Evolutionary conservation across 1,284 basidiomycete species (phyloP), one percentile per base, ranked within the genome.

Genomic region (Volvariella surrecta): DNA sequence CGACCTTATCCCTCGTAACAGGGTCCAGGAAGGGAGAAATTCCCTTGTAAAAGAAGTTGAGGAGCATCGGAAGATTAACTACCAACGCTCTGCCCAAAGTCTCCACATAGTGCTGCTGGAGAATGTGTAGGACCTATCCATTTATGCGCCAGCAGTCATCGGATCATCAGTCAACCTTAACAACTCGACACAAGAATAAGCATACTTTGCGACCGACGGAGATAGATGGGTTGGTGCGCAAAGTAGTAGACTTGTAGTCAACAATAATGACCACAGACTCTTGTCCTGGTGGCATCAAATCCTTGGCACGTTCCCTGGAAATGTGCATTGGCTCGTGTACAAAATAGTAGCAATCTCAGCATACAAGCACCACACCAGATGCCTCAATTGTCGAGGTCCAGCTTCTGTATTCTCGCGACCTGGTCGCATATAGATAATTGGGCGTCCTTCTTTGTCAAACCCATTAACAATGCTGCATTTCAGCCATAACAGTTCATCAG

Each of bases 21-120:
- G 91, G 91, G 59, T 95, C 92, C 47, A 96, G 62, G 68, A 95
- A 92, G 0, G 91, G 90, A 4, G 79, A 68, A 51, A 96, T 85
- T 31, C 84, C 87, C 50, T 83, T 84, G 66, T 91, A 94, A 70
- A 92, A 92, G 56, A 89, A 89, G 56, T 68, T 86, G 45, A 92
- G 73, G 43, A 90, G 68, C 50, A 69, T 61, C 10, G 91, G 90
- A 41, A 91, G 80, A 58, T 93, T 91, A 40, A 87, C 78, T 31
- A 94, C 82, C 32, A 94, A 70, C 10, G 89, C 91, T 15, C 88
- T 75, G 16, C 91, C 92, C 21, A 95, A 75, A 3, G 88, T 84
- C 64, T 94, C 91, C 24, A 87, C 84, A 55, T 96, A 96, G 61
- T 95, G 90, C 51, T 90, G 79, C 61, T 95, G 92, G 31, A 96